Base-by-base conservation (phyloP, 176 grass and related monocot species). In the Carex cristatella region DNA sequence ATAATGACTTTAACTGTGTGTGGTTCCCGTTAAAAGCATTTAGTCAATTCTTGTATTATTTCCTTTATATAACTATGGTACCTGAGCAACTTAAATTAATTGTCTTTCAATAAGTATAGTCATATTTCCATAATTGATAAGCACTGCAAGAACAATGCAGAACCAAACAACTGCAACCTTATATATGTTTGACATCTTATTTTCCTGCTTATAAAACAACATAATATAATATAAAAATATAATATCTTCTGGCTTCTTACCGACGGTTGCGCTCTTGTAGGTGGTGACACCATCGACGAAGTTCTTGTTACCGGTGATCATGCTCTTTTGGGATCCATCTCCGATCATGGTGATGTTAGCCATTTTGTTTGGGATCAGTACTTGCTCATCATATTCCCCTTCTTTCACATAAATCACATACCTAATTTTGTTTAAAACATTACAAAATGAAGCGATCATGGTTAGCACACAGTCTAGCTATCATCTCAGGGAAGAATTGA, bases 361-460 rank as follows among this genome's bases (percentile, higher is more conserved):
- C 88, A 90, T 86, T 3, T 80, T 75, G 64, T 57, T 90, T 35
- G 87, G 87, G 79, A 97, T 88, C 0, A 84, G 61, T 73, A 97
- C 91, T 63, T 87, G 84, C 72, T 97, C 94, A 30, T 87, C 89
- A 83, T 97, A 97, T 23, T 90, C 35, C 5, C 94, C 94, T 44
- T 93, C 94, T 83, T 97, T 97, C 71, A 97, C 86, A 35, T 97
- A 83, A 62, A 97, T 91, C 64, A 97, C 79, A 64, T 90, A 93
- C 79, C 91, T 93, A 23, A 23, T 57, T 93, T 35, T 8, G 19
- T 19, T 56, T 68, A 56, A 44, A 86, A 79, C 33, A 48, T 58
- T 13, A 74, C 7, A 14, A 82, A 60, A 57, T 28, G 35, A 49
- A 83, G n/a, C 14, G 14, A 23, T 23, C 23, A 23, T 23, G 23